These are phyloP conservation scores for Ustilago cynodontis DNA, from an alignment of 1,284 basidiomycete genomes.

Conservation along the genomic window DNA sequence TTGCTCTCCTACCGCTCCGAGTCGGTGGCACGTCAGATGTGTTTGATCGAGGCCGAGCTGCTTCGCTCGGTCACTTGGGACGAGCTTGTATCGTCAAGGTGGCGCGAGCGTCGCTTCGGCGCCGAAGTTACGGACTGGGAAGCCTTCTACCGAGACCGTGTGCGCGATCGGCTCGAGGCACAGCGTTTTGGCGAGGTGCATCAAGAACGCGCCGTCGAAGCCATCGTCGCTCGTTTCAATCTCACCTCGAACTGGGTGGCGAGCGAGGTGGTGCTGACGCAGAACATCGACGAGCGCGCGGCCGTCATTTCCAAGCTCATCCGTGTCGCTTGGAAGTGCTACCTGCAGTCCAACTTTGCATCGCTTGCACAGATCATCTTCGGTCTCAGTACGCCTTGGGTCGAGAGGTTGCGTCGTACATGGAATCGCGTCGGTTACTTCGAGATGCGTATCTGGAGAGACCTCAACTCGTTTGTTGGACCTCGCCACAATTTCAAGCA, in stretches of 20 bases:
- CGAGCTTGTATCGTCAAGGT: conserved; percentile 77
- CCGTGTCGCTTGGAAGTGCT: conserved; percentile 89
- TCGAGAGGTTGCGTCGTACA: conserved; percentile 78
- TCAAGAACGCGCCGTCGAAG: conserved; percentile 68
- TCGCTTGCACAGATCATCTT: conserved; percentile 84
- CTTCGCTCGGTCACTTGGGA: conserved; percentile 85
- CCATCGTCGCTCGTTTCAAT: conserved; percentile 87
- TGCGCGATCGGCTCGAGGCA: conserved; percentile 77
- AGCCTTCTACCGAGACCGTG: conserved; percentile 81
- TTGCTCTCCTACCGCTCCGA: conserved; percentile 72
- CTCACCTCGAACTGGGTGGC: conserved; percentile 84
- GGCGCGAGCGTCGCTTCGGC: conserved; percentile 69
- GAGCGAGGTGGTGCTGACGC: conserved; percentile 77
- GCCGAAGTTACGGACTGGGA: conserved; percentile 85
- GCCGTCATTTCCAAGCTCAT: conserved; percentile 83
- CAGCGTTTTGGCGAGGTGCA: conserved; percentile 64
- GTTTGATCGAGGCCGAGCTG: conserved; percentile 87
- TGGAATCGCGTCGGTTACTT: conserved; percentile 79
- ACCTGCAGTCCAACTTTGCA: conserved; percentile 82
- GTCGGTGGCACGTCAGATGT: conserved; percentile 81
- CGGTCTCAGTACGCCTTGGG: conserved; percentile 81
- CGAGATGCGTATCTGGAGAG: conserved; percentile 82
- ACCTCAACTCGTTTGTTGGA: conserved; percentile 80
- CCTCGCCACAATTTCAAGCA: conserved; percentile 80
- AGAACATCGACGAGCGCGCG: conserved; percentile 75